A percentile compares a stretch with the other conserved stretches of the same genome.
Conservation (phyloP, 2,329 filamentous ascomycete species). For the Falciphora oryzae region DNA sequence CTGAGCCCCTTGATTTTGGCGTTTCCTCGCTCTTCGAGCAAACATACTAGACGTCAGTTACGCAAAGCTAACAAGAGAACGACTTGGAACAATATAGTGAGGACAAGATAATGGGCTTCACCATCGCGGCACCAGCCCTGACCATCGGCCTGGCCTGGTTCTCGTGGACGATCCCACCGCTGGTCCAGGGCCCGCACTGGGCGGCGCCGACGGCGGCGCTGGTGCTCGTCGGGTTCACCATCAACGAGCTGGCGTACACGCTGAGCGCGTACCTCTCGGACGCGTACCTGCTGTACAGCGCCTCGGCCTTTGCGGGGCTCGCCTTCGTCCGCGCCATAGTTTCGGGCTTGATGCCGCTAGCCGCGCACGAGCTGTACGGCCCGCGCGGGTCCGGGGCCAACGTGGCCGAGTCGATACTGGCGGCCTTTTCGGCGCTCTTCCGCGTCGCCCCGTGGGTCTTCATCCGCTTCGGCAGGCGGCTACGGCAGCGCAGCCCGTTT, state of each 20-base stretch:
- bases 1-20: too few relatives aligned
- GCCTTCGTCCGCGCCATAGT: constrained; percentile 20
- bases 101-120: constrained; percentile 42
- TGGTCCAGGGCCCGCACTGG: constrained; percentile 26
- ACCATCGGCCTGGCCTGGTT: constrained; percentile 39
- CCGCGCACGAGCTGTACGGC: constrained; percentile 19
- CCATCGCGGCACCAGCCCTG: constrained; percentile 35
- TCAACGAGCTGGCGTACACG: constrained; percentile 32
- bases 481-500: constrained; percentile 21
- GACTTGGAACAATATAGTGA: constrained; percentile 28
- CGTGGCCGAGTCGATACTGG: constrained; percentile 20
- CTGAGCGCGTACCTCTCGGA: constrained; percentile 23
- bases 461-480: constrained; percentile 17
- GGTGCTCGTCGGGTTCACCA: constrained; percentile 38
- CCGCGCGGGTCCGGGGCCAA: constrained; percentile 17
- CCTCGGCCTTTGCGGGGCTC: constrained; percentile 22
- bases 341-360: constrained; percentile 21
- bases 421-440: constrained; percentile 16
- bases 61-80: not conserved
- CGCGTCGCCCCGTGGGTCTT: constrained; percentile 19
- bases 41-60: too few relatives aligned
- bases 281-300: constrained; percentile 20
- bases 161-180: constrained; percentile 40
- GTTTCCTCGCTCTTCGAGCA: too few relatives aligned
- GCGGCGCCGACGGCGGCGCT: constrained; percentile 34